phyloP scores from a whole-genome alignment of 1,139 yeast species.

The Pichia sp. region DNA sequence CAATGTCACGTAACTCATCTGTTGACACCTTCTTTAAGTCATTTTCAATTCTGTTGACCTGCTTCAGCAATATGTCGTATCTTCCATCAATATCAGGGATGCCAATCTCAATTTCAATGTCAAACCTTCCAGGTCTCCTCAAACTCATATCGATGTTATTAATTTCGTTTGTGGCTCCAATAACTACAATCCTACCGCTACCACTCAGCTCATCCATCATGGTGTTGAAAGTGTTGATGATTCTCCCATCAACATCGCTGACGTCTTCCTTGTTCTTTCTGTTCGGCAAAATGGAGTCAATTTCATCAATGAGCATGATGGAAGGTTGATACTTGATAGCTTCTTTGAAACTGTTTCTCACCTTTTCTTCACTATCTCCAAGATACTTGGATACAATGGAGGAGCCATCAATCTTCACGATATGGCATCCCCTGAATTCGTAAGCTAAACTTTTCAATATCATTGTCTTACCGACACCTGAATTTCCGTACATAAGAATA shows the following conservation, averaged over 20 bases:
- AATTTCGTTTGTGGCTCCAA: constrained; percentile 57
- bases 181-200: constrained; percentile 37
- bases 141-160: constrained; percentile 78
- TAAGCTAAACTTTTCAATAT: constrained; percentile 70
- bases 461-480: constrained; percentile 97
- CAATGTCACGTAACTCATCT: constrained; percentile 50
- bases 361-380: constrained; percentile 86
- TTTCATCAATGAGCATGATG: constrained; percentile 82
- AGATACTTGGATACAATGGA: constrained; percentile 85
- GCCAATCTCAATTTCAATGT: constrained; percentile 75
- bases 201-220: constrained; percentile 85
- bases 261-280: constrained; percentile 68
- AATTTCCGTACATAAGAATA: constrained; percentile 85
- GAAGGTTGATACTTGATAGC: constrained; percentile 83
- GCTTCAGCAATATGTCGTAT: constrained; percentile 53
- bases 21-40: constrained; percentile 45
- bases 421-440: constrained; percentile 54
- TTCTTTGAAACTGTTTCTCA: constrained; percentile 76
- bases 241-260: constrained; percentile 80
- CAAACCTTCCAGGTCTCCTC: constrained; percentile 90
- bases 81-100: constrained; percentile 70
- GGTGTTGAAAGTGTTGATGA: constrained; percentile 81
- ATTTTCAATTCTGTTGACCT: constrained; percentile 50
- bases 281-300: constrained; percentile 84
- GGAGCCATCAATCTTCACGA: constrained; percentile 82